phyloP scores from a whole-genome alignment of 1,139 yeast genomes.

The Geotrichum cucujoidarum region DNA sequence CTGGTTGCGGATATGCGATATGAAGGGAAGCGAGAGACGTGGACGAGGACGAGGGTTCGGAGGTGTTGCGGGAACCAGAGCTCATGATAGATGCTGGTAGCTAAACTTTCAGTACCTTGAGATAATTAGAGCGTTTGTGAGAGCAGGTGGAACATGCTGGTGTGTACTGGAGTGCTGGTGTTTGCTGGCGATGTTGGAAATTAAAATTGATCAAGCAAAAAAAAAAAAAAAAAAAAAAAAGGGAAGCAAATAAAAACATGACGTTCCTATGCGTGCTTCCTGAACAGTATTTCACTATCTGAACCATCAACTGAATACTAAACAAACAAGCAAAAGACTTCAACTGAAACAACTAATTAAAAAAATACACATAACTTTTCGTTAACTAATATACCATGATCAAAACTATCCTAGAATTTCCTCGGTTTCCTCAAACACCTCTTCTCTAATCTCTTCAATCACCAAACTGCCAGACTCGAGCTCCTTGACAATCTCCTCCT shows the following conservation, averaged over 20 bases:
- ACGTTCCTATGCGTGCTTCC: background rate
- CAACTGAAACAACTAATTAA: no score
- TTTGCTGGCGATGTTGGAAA: background rate
- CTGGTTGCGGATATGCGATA: conserved; percentile 9
- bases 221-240: background rate
- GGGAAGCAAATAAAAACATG: background rate
- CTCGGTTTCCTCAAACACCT: conserved; percentile 71
- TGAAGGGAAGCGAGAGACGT: background rate
- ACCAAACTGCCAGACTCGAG: conserved; percentile 43
- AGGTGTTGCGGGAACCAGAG: conserved; percentile 1
- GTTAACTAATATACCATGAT: background rate
- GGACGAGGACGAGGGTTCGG: background rate
- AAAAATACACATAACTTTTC: no score
- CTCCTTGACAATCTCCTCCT: conserved; percentile 28
- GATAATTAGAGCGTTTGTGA: background rate
- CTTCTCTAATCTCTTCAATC: conserved; percentile 65
- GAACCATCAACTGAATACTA: no score
- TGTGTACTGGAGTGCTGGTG: background rate
- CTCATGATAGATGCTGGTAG: conserved; percentile 6
- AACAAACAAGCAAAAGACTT: no score
- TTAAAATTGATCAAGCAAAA: background rate
- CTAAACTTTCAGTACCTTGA: no score
- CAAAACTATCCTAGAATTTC: conserved; percentile 56
- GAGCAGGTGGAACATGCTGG: no score
- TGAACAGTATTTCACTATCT: no score